Evolutionary conservation across 1,284 basidiomycete species (phyloP), one percentile per base, ranked within the genome.

Genomic region (Ceratorhiza oryzae-sativae): DNA sequence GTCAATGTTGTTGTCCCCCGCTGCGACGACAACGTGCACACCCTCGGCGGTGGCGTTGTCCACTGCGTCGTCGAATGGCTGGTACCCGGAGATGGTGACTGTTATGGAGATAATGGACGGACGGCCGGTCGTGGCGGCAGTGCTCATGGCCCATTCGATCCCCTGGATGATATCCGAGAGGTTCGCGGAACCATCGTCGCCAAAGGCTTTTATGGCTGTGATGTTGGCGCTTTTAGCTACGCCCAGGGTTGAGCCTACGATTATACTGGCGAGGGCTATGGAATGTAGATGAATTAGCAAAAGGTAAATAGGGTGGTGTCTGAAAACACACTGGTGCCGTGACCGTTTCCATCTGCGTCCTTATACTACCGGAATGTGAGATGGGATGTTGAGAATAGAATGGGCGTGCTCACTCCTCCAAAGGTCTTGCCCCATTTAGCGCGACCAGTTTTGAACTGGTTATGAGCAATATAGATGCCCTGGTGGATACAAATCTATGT

Each of bases 401-500:
- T 42, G 18, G 27, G 32, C 36, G 34, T 39, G 58, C 55, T 39
- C 13, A 39, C 23, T 41, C 49, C n/a, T 9, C 61, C 61, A 36
- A 63, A 63, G 1, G 46, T 55, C 3, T 34, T 32, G 13, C 71
- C 71, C 60, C 61, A 72, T 15, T 42, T 36, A 15, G 71, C 71
- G 13, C 71, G 71, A 30, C 71, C 63, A 18, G 55, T 63, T n/a
- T n/a, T n/a, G 25, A 72, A 72, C 30, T 49, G 34, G 27, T 23
- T 45, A 48, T 72, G 71, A 8, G 63, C 49, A 15, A 42, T 67
- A 23, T 68, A 49, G 36, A 72, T 72, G n/a, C 71, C 62, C 62
- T 65, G 4, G 1, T 2, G 3, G 2, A n/a, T 39, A 36, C 41
- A 20, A 59, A 32, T 41, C 36, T 39, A n/a, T n/a, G n/a, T n/a